These are phyloP conservation scores for Aspergillus fumigatiaffinis DNA, from an alignment of 2,329 filamentous ascomycete species.

Conservation along the genomic window DNA sequence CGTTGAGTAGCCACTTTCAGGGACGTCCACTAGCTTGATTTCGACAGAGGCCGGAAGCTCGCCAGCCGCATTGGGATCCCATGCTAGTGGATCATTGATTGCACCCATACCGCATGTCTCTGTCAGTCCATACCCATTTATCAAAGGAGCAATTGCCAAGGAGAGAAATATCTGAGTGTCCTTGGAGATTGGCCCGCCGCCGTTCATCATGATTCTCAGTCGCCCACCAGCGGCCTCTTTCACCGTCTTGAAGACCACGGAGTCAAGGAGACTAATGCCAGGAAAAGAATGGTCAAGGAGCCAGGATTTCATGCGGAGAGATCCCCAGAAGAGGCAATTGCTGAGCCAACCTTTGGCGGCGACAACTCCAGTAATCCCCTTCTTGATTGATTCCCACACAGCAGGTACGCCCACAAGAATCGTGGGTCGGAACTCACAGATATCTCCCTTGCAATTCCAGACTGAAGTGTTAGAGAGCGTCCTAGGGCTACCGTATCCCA, in stretches of 20 bases:
- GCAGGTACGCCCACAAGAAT: constrained; percentile 92
- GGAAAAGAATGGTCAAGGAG: constrained; percentile 52
- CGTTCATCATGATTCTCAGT: constrained; percentile 88
- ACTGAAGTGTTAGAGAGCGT: constrained; percentile 84
- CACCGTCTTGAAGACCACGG: constrained; percentile 85
- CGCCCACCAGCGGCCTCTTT: constrained; percentile 84
- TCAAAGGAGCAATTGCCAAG: constrained; percentile 89
- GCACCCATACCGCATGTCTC: constrained; percentile 72
- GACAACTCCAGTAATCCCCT: constrained; percentile 60
- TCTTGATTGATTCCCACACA: constrained; percentile 96
- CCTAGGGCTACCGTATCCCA: constrained; percentile 89
- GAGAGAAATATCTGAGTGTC: constrained; percentile 89
- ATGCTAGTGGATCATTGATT: constrained; percentile 70
- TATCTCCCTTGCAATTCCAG: constrained; percentile 87
- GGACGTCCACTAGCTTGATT: constrained; percentile 85
- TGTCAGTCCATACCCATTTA: constrained; percentile 88
- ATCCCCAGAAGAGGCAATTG: constrained; percentile 77
- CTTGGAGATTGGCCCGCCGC: constrained; percentile 83
- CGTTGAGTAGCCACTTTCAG: constrained; percentile 80
- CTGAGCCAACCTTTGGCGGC: constrained; percentile 40
- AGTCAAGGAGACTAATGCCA: constrained; percentile 61
- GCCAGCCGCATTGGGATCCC: constrained; percentile 72
- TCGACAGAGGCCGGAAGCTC: constrained; percentile 74
- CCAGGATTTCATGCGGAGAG: constrained; percentile 58
- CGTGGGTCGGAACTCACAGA: constrained; percentile 84